Evolutionary conservation across 2,329 filamentous ascomycete genomes (phyloP), one percentile per base, ranked within the genome.

Genomic region (Raffaelea ambrosiae): DNA sequence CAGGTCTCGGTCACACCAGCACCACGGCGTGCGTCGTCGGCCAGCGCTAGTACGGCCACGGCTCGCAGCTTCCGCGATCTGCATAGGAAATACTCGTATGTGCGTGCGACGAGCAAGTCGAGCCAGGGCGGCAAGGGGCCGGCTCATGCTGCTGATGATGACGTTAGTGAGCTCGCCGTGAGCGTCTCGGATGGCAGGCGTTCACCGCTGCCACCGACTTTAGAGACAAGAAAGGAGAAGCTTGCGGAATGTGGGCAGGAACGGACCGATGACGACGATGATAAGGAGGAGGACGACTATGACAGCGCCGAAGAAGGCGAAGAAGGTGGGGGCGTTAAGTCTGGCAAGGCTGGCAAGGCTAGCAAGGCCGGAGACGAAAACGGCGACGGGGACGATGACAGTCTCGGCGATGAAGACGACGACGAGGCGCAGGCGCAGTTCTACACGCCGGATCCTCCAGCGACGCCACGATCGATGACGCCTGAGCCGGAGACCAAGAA

Each of bases 11-110:
- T 19, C 10, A 19, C 26, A 7, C 13, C 26, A 29, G 35, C 35
- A 16, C 35, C 18, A 7, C 35, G 35, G 5, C 73, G 81, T 29
- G 77, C 71, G 39, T 87, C 83, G 2, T 68, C 74, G 16, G 76
- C 81, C 19, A 86, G 81, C 54, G 73, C 73, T 14, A 85, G 80
- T 63, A 84, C 82, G 11, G 77, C 80, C 18, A 85, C 83, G 3
- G 79, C 79, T 1, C 70, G 74, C 55, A 86, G 81, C 56, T 83
- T 83, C 58, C 72, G 76, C 36, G 77, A 83, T 36, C 65, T 83
- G 29, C 77, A 82, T 56, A 67, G 76, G 40, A 80, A 77, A 55
- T 81, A 77, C 58, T 76, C 77, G 16, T 71, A 74, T 1, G 71
- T 72, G 8, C 71, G 77, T 47, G 66, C 69, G 23, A 65, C 69